Conservation (phyloP, 805 yeast species). For the Barnettozyma sucrosica region DNA sequence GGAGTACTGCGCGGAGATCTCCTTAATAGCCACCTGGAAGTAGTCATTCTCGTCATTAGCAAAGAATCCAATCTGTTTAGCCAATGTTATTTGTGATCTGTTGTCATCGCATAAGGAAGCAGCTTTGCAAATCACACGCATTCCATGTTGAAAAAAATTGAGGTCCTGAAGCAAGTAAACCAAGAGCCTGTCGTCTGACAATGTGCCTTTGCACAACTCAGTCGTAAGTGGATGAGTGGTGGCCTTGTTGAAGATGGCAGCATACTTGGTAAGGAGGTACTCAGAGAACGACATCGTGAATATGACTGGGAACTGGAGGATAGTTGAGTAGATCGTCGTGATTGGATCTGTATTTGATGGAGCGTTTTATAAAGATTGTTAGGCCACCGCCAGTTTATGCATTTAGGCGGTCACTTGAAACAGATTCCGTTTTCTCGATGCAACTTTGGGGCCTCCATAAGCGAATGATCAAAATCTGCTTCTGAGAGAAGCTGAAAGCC, state of each 20-base stretch:
- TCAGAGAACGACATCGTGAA: constrained; percentile 9
- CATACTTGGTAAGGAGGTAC: constrained; percentile 2
- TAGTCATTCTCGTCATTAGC: constrained; percentile 44
- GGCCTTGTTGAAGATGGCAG: constrained; percentile 9
- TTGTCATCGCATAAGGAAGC: constrained; percentile 38
- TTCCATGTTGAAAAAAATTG: constrained; percentile 38
- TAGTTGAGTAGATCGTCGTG: too few relatives aligned
- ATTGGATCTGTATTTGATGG: background rate
- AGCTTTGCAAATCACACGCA: constrained; percentile 39
- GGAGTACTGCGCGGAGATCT: constrained; percentile 18
- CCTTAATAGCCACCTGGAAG: constrained; percentile 31
- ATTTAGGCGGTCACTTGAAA: constrained; percentile 1
- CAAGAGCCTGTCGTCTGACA: constrained; percentile 36
- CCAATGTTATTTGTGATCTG: constrained; percentile 33
- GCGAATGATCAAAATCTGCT: too few relatives aligned
- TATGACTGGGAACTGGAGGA: background rate
- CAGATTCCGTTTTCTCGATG: too few relatives aligned
- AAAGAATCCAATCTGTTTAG: constrained; percentile 47
- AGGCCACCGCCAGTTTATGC: background rate
- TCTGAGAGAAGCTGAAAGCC: too few relatives aligned
- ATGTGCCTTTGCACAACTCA: constrained; percentile 41
- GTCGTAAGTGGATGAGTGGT: constrained; percentile 13
- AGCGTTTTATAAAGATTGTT: too few relatives aligned
- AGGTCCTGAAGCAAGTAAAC: constrained; percentile 45
- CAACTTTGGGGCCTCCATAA: too few relatives aligned